These are phyloP conservation scores for Leptodermis oblonga DNA, from an alignment of 257 asterid genomes.

Conservation along the genomic window DNA sequence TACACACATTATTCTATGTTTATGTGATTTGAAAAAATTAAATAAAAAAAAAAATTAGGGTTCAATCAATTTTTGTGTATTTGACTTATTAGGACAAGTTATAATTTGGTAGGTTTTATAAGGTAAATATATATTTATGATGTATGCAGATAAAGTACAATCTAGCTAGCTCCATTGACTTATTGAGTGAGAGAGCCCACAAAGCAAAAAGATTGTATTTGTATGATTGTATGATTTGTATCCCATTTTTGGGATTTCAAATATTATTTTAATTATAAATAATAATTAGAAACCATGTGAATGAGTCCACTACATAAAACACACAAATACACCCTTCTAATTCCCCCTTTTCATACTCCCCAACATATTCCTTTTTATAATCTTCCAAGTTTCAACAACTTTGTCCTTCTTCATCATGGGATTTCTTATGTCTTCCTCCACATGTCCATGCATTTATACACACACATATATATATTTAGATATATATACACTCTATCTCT, in stretches of 20 bases:
- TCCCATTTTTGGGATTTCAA: slow-evolving; percentile 6
- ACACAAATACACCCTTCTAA: slow-evolving; percentile 67
- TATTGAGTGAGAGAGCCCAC: slow-evolving; percentile 31
- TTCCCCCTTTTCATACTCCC: slow-evolving; percentile 80
- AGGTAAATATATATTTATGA: slow-evolving; percentile 10
- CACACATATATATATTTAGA: no score
- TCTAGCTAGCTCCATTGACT: slow-evolving; percentile 35
- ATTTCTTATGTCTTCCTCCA: slow-evolving; percentile 70
- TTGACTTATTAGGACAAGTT: slow-evolving; percentile 3
- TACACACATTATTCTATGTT: no score
- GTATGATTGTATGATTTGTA: slow-evolving; percentile 23
- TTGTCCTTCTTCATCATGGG: slow-evolving; percentile 73
- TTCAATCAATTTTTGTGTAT: background rate
- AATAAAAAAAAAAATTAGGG: background rate
- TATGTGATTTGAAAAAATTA: no score
- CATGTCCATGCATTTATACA: slow-evolving; percentile 33
- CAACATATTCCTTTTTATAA: slow-evolving; percentile 70
- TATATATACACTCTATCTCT: no score
- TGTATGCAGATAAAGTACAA: slow-evolving; percentile 34
- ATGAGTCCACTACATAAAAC: slow-evolving; percentile 41
- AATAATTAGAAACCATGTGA: slow-evolving; percentile 31
- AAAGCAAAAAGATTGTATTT: slow-evolving; percentile 27
- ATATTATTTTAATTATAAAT: background rate
- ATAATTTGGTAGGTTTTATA: slow-evolving; percentile 6
- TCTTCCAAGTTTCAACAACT: slow-evolving; percentile 75